Evolutionary conservation across 2,329 filamentous ascomycete genomes (phyloP), one percentile per base, ranked within the genome.

Genomic region (Westerdykella ornata): DNA sequence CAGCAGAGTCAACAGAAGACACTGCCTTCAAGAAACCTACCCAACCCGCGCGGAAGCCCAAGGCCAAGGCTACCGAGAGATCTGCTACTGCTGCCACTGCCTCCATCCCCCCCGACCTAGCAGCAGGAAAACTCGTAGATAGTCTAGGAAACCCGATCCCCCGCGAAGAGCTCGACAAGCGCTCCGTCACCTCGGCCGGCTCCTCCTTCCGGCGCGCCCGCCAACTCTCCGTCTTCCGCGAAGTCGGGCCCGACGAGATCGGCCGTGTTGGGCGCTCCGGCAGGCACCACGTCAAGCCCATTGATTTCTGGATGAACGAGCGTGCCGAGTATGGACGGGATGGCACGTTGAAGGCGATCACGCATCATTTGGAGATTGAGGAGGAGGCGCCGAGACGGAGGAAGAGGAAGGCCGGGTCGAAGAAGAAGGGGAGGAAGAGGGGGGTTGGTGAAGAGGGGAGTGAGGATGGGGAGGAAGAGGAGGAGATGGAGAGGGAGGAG

Each of bases 291-390:
- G 82, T 87, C 47, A 79, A 80, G 45, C 92, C 89, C 0, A 68
- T 96, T 26, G 80, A 86, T 18, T 94, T 77, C 61, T 97, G 90
- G 90, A 81, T 81, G 54, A 88, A 88, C 51, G 90, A 97, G 62
- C 78, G 78, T 40, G 78, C 84, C 35, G 77, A 88, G 16, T 86
- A 81, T 56, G 80, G 82, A 38, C 72, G 76, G 14, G 76, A 80
- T 17, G 78, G 81, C 1, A 81, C 77, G 11, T 82, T 90, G 53
- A 85, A 86, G 57, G 84, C 87, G 50, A 77, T 96, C 38, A 78
- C 90, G 18, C 81, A 86, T 31, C 81, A 82, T 2, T 82, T 88
- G 43, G 80, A 84, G 28, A 71, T 78, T 22, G 66, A 68, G 35
- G 48, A 53, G 9, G 39, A 49, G 16, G 60, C 49, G n/a, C n/a